Evolutionary conservation across 345 rosid genomes (phyloP).

Genomic region (Corchorus capsularis): DNA sequence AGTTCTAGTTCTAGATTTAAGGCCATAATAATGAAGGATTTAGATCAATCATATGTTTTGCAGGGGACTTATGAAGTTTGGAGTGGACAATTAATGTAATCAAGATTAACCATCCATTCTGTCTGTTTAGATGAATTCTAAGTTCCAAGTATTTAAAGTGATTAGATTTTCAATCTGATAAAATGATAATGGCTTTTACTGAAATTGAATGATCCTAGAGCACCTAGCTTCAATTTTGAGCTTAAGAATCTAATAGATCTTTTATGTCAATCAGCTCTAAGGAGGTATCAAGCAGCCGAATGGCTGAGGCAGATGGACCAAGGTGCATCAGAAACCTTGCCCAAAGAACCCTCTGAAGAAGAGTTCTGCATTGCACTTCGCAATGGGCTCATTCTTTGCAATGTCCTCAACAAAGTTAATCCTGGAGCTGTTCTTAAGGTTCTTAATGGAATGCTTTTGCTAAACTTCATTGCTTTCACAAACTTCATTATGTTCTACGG

Average conservation of each 20-base stretch:
- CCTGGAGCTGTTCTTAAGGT: constrained; percentile 94
- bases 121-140: not conserved
- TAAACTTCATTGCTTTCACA: not conserved
- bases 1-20: not conserved
- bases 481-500: no score
- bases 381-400: constrained; percentile 94
- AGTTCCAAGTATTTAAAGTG: not conserved
- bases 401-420: constrained; percentile 92
- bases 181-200: not conserved
- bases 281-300: constrained; percentile 85
- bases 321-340: constrained; percentile 55
- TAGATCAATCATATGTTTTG: not conserved
- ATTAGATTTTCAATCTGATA: not conserved
- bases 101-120: not conserved
- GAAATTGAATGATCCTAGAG: not conserved
- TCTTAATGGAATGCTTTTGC: not conserved
- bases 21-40: constrained; percentile 18
- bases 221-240: not conserved
- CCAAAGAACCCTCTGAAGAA: constrained; percentile 75
- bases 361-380: constrained; percentile 72
- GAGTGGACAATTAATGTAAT: not conserved
- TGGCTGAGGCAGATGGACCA: constrained; percentile 90
- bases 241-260: not conserved
- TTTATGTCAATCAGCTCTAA: constrained; percentile 46
- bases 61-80: not conserved